Evolutionary conservation across 768 basidiomycete species (phyloP), one percentile per base, ranked within the genome.

Genomic region (Trametes meyenii): DNA sequence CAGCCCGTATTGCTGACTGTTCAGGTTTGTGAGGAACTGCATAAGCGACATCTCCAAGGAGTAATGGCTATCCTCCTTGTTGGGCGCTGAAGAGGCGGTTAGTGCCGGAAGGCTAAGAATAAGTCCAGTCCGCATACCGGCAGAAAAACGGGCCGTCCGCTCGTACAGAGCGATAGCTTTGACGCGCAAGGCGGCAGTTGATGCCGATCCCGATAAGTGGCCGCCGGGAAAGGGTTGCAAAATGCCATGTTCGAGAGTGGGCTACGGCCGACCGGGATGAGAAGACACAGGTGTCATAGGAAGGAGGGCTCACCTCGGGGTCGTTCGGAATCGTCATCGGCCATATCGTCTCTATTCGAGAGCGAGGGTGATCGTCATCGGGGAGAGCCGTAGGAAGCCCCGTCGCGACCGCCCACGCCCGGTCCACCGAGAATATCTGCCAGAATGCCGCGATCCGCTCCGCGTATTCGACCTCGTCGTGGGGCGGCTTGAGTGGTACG

Each of bases 391-490:
- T 76, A 11, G 83, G 83, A 29, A 85, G 75, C 3, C 82, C 83
- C 63, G 79, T 81, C 2, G 79, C 81, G 6, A 82, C 79, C 16
- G 83, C 78, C 84, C 85, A 86, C 33, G 80, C 81, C 26, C 85
- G 77, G 64, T 87, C 85, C n/a, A 86, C 77, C 70, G 80, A 79
- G 66, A 83, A 86, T 19, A 85, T 78, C 70, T 85, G 83, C 85
- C 85, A 87, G 70, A 86, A 85, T 8, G 81, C 78, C 5, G 79
- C 73, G 21, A 85, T 75, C 33, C 81, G 76, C 60, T 87, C 82
- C 35, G 74, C 69, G 53, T 80, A 71, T 65, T 83, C 81, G 33
- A 71, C 69, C 23, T 72, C 69, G 67, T 83, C 79, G 17, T 70
- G 68, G 1, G 80, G 76, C 4, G 75, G 68, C n/a, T 66, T 62